These are phyloP conservation scores for Entomortierella chlamydospora DNA, from an alignment of 192 early-diverging fungal genomes.

Conservation along the genomic window DNA sequence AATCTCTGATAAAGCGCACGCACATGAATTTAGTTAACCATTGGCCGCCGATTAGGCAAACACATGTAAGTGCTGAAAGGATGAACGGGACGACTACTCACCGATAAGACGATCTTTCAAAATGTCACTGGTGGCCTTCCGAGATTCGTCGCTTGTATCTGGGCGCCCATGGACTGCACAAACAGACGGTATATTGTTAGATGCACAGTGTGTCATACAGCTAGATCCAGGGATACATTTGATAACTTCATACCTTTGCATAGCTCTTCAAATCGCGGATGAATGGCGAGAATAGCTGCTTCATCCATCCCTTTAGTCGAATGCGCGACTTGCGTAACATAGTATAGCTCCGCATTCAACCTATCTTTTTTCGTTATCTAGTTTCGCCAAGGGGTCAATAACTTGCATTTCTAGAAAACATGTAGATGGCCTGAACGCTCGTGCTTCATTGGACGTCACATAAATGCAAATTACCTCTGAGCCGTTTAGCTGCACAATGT, in stretches of 20 bases:
- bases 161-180: slow-evolving; percentile 51
- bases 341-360: slow-evolving; percentile 65
- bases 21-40: neutral
- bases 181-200: neutral
- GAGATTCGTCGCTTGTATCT: slow-evolving; percentile 31
- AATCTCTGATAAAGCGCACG: slow-evolving; percentile 25
- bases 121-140: slow-evolving; percentile 52
- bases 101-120: slow-evolving; percentile 59
- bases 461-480: slow-evolving; percentile 60
- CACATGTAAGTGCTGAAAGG: neutral
- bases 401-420: too few relatives aligned
- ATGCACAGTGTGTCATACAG: neutral
- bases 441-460: too few relatives aligned
- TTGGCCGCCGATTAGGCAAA: neutral
- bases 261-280: slow-evolving; percentile 63
- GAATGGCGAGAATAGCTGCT: slow-evolving; percentile 15
- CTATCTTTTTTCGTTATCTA: slow-evolving; percentile 55
- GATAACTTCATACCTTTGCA: slow-evolving; percentile 55
- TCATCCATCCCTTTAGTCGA: slow-evolving; percentile 48
- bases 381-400: too few relatives aligned
- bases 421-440: too few relatives aligned
- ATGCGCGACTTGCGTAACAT: slow-evolving; percentile 54
- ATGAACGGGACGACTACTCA: neutral
- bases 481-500: slow-evolving; percentile 59
- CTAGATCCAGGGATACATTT: neutral